phyloP scores from a whole-genome alignment of 352 stramenopile species.

The Globisporangium barbulae region DNA sequence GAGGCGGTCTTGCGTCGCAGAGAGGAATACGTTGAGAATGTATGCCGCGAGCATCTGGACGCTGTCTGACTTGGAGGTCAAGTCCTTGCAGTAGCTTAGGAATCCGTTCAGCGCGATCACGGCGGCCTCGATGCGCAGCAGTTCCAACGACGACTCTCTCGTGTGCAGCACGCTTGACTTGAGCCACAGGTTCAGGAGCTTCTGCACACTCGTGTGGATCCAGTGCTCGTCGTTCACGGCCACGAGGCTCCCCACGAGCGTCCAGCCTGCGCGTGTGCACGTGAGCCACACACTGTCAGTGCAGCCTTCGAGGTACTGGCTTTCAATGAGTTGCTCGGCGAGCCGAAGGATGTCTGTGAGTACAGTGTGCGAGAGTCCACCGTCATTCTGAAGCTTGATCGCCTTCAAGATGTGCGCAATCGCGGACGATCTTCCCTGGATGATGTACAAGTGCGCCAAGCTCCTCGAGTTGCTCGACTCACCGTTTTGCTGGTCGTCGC shows the following conservation, averaged over 20 bases:
- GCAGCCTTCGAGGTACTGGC: conserved; percentile 73
- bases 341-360: conserved; percentile 65
- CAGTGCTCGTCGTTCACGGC: conserved; percentile 64
- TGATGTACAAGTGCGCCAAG: conserved; percentile 68
- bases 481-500: conserved; percentile 20
- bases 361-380: conserved; percentile 47
- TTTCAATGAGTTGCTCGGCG: conserved; percentile 71
- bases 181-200: conserved; percentile 69
- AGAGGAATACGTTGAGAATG: conserved; percentile 68
- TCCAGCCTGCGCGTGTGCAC: conserved; percentile 83
- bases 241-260: conserved; percentile 65
- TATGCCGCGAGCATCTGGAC: conserved; percentile 63
- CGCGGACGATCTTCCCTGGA: conserved; percentile 67
- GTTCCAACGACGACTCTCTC: conserved; percentile 75
- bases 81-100: conserved; percentile 32
- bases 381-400: conserved; percentile 36
- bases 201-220: conserved; percentile 48
- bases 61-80: conserved; percentile 29
- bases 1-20: conserved; percentile 53
- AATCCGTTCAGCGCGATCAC: conserved; percentile 71
- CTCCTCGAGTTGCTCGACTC: conserved; percentile 42
- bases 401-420: conserved; percentile 66
- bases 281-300: conserved; percentile 85
- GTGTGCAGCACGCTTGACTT: conserved; percentile 76
- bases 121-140: conserved; percentile 80